phyloP scores from a whole-genome alignment of 1,139 yeast genomes.

The Magnusiomyces magnusii region DNA sequence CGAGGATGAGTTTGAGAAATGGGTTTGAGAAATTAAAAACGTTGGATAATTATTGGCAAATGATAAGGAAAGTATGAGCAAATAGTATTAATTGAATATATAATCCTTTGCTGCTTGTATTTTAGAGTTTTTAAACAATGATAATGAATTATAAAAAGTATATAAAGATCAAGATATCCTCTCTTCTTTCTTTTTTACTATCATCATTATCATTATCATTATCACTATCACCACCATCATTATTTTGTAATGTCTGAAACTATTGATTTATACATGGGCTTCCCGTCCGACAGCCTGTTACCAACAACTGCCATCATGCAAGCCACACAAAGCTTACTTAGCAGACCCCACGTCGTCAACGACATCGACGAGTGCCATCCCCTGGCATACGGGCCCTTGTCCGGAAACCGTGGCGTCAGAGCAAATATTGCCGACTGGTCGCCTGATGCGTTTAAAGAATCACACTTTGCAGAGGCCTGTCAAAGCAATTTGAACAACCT shows the following conservation, averaged over 20 bases:
- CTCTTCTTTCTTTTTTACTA: not conserved
- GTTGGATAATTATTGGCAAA: not conserved
- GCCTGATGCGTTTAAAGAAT: slow-evolving; percentile 35
- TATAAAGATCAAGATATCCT: not conserved
- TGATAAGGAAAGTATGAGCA: not conserved
- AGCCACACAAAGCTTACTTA: slow-evolving; percentile 50
- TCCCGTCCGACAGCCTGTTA: slow-evolving; percentile 59
- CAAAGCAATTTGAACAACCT: not conserved
- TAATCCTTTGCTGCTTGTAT: no score
- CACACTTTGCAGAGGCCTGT: slow-evolving; percentile 14
- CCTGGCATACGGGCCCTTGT: slow-evolving; percentile 74
- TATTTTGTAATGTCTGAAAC: not conserved
- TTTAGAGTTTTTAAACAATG: no score
- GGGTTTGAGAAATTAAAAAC: no score
- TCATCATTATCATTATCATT: not conserved
- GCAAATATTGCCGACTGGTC: slow-evolving; percentile 46
- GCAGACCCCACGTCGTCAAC: slow-evolving; percentile 49
- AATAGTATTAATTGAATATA: no score
- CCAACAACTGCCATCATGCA: slow-evolving; percentile 51
- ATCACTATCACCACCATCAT: not conserved
- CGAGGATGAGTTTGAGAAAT: not conserved
- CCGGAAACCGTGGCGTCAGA: slow-evolving; percentile 65
- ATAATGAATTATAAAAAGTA: no score
- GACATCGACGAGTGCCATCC: slow-evolving; percentile 66
- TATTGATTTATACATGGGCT: slow-evolving; percentile 45